Evolutionary conservation across 495 filamentous ascomycete species (phyloP).

Genomic region (Xylaria bambusicola): DNA sequence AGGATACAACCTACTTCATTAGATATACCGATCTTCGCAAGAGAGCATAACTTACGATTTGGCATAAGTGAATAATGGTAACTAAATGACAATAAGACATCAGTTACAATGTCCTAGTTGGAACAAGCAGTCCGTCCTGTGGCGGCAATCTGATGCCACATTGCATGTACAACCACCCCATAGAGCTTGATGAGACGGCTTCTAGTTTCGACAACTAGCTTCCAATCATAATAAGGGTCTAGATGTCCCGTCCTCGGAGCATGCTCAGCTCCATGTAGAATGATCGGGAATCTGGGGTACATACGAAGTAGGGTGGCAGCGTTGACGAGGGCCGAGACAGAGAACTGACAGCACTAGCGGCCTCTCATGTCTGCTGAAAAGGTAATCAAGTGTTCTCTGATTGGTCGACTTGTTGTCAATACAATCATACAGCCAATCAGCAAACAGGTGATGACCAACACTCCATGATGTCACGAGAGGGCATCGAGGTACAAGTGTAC

Average conservation of each 20-base stretch:
- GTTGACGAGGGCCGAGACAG: too few relatives aligned
- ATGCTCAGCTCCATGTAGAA: background rate
- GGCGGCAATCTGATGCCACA: background rate
- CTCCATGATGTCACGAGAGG: conserved; percentile 18
- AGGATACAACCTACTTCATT: too few relatives aligned
- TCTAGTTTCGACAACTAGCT: too few relatives aligned
- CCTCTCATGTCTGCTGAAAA: conserved; percentile 1
- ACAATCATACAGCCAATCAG: conserved; percentile 1
- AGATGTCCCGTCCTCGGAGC: background rate
- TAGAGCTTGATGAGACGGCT: too few relatives aligned
- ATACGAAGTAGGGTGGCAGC: too few relatives aligned
- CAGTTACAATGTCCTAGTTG: too few relatives aligned
- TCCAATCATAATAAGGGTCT: background rate
- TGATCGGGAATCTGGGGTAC: conserved; percentile 2
- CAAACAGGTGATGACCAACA: conserved; percentile 11
- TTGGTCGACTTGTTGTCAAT: background rate
- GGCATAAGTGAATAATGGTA: too few relatives aligned
- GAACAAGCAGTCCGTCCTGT: too few relatives aligned
- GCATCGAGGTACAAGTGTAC: background rate
- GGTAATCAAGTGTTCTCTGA: conserved; percentile 11
- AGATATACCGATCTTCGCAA: too few relatives aligned
- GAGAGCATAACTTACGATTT: too few relatives aligned
- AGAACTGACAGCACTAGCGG: background rate
- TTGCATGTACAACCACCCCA: background rate
- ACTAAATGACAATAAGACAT: too few relatives aligned